phyloP scores from a whole-genome alignment of 768 basidiomycete species.

The Leccinum broughii region DNA sequence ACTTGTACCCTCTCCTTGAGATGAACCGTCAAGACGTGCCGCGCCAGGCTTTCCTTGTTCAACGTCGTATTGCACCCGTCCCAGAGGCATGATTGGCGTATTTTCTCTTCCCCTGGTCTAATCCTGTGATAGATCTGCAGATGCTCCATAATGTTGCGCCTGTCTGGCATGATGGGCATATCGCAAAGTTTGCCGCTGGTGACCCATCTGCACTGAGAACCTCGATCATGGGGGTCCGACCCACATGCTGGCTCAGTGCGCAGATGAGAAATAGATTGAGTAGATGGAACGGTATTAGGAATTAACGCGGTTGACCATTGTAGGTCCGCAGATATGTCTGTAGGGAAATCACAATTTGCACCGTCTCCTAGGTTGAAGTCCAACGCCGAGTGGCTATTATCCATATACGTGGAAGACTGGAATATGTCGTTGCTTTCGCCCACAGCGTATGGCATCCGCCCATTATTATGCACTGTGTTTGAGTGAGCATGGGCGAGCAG shows the following conservation, averaged over 20 bases:
- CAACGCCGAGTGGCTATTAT: neutral
- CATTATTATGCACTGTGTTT: neutral
- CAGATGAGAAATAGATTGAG: neutral
- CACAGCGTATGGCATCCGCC: neutral
- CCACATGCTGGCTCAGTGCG: neutral
- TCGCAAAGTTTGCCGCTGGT: slow-evolving; percentile 8
- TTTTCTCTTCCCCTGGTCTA: slow-evolving; percentile 19
- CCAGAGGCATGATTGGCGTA: slow-evolving; percentile 21
- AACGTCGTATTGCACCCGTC: slow-evolving; percentile 13
- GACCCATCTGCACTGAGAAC: slow-evolving; percentile 16
- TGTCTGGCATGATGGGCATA: slow-evolving; percentile 1
- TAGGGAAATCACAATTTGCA: neutral
- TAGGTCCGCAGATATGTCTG: neutral
- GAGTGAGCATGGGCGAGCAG: neutral
- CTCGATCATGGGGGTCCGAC: neutral
- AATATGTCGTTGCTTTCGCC: neutral
- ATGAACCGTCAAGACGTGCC: slow-evolving; percentile 31
- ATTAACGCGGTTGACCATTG: neutral
- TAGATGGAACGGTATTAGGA: neutral
- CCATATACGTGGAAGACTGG: neutral
- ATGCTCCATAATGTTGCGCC: slow-evolving; percentile 19
- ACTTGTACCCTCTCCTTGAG: slow-evolving; percentile 12
- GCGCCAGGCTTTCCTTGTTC: slow-evolving; percentile 32
- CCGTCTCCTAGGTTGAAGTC: neutral
- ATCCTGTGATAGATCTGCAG: slow-evolving; percentile 16